Evolutionary conservation across 257 asterid genomes (phyloP), one percentile per base, ranked within the genome.

Genomic region (Plantago elongata): DNA sequence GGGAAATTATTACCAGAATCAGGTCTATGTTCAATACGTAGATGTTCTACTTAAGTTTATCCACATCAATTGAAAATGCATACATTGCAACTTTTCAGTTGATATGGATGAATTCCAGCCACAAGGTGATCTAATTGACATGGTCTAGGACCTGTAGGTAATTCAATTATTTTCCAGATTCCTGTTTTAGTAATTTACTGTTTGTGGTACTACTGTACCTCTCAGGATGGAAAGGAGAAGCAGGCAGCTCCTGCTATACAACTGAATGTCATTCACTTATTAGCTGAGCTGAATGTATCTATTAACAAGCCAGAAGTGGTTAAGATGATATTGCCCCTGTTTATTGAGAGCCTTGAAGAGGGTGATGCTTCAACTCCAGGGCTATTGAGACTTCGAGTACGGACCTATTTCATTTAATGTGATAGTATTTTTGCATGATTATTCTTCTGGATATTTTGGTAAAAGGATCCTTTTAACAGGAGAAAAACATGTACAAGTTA

Each of bases 341-440:
- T 89, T 72, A 85, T 93, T 78, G 99, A 93, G 80, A 85, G 97
- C 74, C 79, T 93, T 70, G 99, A 93, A 80, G 99, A 93, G 83
- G 97, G 96, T 5, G 97, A 89, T 73, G 97, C 99, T 69, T 89
- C 95, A 62, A 78, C 71, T 61, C 88, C 99, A 30, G 84, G 99
- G 64, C 73, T 89, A 69, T 78, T 89, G 81, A 82, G 99, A 79
- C 95, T 89, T 60, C 89, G 86, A 67, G 99, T 93, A 84, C 22
- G 84, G 64, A 54, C 61, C 61, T 46, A 51, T 80, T 66, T 71
- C 38, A 57, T 52, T 67, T 49, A 56, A 43, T 45, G 43, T 71
- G 49, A 51, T 65, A 30, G 37, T 62, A 56, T 48, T 17, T 65
- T 63, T 60, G 14, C 56, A 45, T 67, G 27, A 43, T 68, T 63